Conservation (phyloP, 2,329 filamentous ascomycete genomes). For the Talaromyces albobiverticillius region DNA sequence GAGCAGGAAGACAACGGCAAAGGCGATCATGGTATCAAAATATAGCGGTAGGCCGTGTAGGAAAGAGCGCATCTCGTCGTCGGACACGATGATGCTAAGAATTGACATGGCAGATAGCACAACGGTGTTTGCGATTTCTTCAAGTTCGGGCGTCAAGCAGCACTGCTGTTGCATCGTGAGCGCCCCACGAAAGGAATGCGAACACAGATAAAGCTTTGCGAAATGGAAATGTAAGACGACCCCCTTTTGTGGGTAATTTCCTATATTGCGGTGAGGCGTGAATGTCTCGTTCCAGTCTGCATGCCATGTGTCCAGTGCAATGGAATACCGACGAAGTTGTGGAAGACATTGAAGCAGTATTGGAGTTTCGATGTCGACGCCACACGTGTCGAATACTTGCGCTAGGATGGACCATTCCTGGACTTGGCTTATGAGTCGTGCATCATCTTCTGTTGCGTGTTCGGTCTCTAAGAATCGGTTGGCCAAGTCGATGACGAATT, state of each 20-base stretch:
- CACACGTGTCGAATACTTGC: constrained; percentile 31
- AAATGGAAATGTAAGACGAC: constrained; percentile 47
- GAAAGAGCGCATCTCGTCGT: constrained; percentile 32
- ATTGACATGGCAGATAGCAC: constrained; percentile 35
- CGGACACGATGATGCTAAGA: constrained; percentile 31
- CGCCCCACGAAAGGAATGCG: constrained; percentile 41
- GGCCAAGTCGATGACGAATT: constrained; percentile 28
- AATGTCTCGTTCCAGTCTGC: constrained; percentile 9
- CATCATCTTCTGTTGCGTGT: constrained; percentile 31
- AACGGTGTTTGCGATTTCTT: constrained; percentile 37
- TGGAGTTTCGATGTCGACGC: constrained; percentile 29
- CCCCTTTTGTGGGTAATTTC: constrained; percentile 45
- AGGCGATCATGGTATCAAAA: constrained; percentile 40
- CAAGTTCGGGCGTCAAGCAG: constrained; percentile 27
- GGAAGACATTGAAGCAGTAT: constrained; percentile 17
- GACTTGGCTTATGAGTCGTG: constrained; percentile 33
- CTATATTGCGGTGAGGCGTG: constrained; percentile 36
- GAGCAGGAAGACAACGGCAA: constrained; percentile 38
- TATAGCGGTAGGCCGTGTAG: constrained; percentile 37
- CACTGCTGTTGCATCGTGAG: constrained; percentile 8
- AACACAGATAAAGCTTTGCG: constrained; percentile 46
- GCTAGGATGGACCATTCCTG: constrained; percentile 31
- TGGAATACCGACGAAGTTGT: constrained; percentile 19
- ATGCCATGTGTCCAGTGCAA: constrained; percentile 19
- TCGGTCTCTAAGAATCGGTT: constrained; percentile 26